Conservation (phyloP, 441 rosid genomes). For the Monsonia emarginata region DNA sequence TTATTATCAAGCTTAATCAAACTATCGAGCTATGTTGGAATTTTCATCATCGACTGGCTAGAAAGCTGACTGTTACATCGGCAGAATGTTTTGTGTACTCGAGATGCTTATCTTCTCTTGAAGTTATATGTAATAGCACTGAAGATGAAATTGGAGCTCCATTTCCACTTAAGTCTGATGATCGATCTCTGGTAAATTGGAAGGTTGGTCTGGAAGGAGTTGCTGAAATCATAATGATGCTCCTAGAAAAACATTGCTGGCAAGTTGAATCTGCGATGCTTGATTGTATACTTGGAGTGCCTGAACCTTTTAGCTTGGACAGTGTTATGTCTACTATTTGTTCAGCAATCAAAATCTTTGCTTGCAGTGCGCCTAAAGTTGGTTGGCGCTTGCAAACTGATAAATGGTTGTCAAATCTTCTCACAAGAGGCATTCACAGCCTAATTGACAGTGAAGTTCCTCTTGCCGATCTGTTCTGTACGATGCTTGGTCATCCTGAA, state of each 20-base stretch:
- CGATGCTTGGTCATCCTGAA: constrained; percentile 59
- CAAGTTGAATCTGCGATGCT: constrained; percentile 54
- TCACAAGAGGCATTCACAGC: constrained; percentile 37
- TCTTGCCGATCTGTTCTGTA: constrained; percentile 44
- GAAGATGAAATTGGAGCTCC: constrained; percentile 28
- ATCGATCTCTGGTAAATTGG: constrained; percentile 36
- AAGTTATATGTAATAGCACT: constrained; percentile 27
- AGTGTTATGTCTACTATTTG: constrained; percentile 37
- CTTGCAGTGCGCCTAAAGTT: constrained; percentile 56
- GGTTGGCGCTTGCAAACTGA: constrained; percentile 66
- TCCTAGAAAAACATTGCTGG: constrained; percentile 59
- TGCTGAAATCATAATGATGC: constrained; percentile 35
- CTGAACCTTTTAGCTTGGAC: constrained; percentile 39
- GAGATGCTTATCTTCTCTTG: constrained; percentile 44
- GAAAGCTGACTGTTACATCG: constrained; percentile 42
- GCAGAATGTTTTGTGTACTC: constrained; percentile 52
- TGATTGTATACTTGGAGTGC: constrained; percentile 57
- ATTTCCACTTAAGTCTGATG: constrained; percentile 25
- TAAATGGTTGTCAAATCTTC: constrained; percentile 52
- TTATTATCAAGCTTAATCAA: constrained; percentile 42
- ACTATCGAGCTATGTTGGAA: constrained; percentile 55
- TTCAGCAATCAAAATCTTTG: constrained; percentile 36
- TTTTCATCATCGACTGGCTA: constrained; percentile 52
- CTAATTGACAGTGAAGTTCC: constrained; percentile 40
- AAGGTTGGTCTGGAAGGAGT: constrained; percentile 44